Base-by-base conservation (phyloP, 352 stramenopile species). In the Globisporangium viniferum region DNA sequence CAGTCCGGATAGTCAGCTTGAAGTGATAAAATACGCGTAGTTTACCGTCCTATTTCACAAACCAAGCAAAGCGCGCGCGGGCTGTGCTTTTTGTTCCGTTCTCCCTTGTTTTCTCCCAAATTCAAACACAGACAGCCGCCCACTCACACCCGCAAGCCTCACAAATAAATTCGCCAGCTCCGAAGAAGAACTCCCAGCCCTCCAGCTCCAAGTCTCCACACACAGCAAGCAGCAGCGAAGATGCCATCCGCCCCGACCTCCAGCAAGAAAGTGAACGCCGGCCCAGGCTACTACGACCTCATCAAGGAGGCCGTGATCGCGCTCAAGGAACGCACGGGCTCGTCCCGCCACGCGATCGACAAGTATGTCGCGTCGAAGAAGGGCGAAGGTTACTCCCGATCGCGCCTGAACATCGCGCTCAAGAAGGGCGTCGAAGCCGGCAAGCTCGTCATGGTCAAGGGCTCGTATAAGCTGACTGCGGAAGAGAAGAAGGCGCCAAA, bases 401-500 rank as follows among this genome's bases (percentile, higher is more conserved):
- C 87, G 51, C 84, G 86, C 24, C 74, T 97, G 51, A 96, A 95
- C 78, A 89, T 96, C 24, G 91, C 93, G 31, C 77, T 98, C 15
- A 97, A 98, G 85, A 86, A 86, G 58, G 92, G 86, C 44, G 92
- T 98, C 18, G 84, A 94, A 65, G 74, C 77, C 10, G 93, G 93
- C 68, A 94, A 94, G 73, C 84, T 98, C 4, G 81, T 98, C 24
- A 79, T 96, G 53, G 85, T 97, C 20, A 98, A 98, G 82, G 86
- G 84, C 60, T 98, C 92, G 48, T 98, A 97, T 90, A 98, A 98
- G 80, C 81, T 98, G 18, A 91, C 90, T 3, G 73, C 93, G 24
- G 89, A 95, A 3, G 86, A 93, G 76, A 98, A 98, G 82, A 97
- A 98, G 78, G 65, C 70, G 4, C 75, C 74, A 8, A 81, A 72